phyloP scores from a whole-genome alignment of 129 eudicot genomes.

The Rutidosis leptorrhynchoides region DNA sequence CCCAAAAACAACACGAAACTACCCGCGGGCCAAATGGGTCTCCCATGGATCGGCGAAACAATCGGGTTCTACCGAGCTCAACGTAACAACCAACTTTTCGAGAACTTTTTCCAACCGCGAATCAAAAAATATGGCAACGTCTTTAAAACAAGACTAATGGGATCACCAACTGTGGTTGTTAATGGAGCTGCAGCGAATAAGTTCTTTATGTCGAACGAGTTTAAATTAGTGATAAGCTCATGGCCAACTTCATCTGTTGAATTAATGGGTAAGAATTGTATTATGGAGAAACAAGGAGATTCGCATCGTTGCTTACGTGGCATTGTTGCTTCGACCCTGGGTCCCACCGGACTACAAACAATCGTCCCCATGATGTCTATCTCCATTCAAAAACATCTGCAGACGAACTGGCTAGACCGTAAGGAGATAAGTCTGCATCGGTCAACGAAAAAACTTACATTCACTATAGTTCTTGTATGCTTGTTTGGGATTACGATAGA shows the following conservation, averaged over 20 bases:
- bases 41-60: constrained; percentile 69
- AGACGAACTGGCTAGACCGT: constrained; percentile 37
- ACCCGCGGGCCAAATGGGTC: constrained; percentile 57
- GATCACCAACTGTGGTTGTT: constrained; percentile 65
- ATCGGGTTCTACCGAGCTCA: constrained; percentile 7
- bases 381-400: constrained; percentile 42
- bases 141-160: constrained; percentile 79
- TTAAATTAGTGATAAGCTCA: constrained; percentile 73
- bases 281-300: constrained; percentile 89
- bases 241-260: constrained; percentile 83
- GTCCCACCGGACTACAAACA: constrained; percentile 37
- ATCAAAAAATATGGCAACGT: constrained; percentile 48
- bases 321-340: constrained; percentile 50
- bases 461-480: constrained; percentile 64
- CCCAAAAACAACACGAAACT: neutral
- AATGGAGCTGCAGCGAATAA: constrained; percentile 67
- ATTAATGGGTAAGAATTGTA: constrained; percentile 65
- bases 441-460: constrained; percentile 50
- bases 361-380: constrained; percentile 58
- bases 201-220: constrained; percentile 77
- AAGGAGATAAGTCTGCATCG: constrained; percentile 45
- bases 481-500: constrained; percentile 56
- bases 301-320: constrained; percentile 60
- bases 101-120: constrained; percentile 24
- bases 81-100: neutral